Evolutionary conservation across 495 filamentous ascomycete species (phyloP).

Genomic region (Penicillium samsonianum): DNA sequence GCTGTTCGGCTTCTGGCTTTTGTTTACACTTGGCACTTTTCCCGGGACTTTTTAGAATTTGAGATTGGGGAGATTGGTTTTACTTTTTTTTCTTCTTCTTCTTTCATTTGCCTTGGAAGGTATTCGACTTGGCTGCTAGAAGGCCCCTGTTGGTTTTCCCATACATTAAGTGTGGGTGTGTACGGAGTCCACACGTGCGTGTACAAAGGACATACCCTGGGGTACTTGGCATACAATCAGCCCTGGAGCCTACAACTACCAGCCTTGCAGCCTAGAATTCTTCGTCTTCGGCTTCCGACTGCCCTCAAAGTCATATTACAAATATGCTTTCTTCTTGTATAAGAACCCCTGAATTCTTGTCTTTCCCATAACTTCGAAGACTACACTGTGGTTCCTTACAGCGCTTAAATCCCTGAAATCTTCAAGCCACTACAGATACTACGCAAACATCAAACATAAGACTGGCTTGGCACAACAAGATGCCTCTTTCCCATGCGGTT

Average conservation of each 20-base stretch:
- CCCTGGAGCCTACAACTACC: background rate
- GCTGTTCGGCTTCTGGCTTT: background rate
- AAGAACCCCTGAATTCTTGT: background rate
- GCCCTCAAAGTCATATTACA: background rate
- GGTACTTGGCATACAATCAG: background rate
- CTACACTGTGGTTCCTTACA: background rate
- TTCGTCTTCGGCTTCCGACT: background rate
- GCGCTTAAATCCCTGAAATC: background rate
- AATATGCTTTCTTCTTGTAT: background rate
- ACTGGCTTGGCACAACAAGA: background rate
- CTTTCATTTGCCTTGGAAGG: background rate
- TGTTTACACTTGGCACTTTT: background rate
- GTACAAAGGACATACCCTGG: background rate
- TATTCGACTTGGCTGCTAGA: background rate
- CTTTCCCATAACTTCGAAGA: background rate
- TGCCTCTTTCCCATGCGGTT: constrained; percentile 24
- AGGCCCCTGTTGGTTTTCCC: background rate
- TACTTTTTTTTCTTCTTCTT: background rate
- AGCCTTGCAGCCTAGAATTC: background rate
- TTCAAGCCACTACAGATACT: background rate
- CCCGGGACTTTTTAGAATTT: background rate
- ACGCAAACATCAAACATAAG: constrained; percentile 2
- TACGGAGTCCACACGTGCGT: background rate
- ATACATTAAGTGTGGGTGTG: background rate
- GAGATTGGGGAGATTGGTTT: background rate